Percentiles rank a stretch among this genome's conserved stretches.
These are phyloP conservation scores for Solanum lycopersicoides DNA, from an alignment of 257 asterid genomes.

Conservation along the genomic window DNA sequence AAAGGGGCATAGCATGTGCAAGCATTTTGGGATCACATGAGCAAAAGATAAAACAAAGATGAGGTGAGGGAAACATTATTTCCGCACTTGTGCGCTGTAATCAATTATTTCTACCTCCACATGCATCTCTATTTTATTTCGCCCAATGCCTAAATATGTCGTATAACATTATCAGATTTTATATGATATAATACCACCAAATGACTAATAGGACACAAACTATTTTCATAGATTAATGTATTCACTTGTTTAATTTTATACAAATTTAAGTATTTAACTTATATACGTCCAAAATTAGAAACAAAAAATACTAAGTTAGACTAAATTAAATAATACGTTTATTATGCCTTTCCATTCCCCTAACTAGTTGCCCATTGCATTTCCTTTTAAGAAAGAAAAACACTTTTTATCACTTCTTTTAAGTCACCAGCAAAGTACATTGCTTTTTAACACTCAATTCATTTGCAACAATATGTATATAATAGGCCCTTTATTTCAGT, in stretches of 20 bases:
- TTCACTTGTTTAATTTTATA: no score
- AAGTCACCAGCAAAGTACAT: neutral
- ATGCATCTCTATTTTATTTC: neutral
- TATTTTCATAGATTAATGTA: fast-evolving
- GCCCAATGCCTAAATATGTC: no score
- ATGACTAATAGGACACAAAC: no score
- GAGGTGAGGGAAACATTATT: neutral
- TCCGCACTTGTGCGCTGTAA: conserved; percentile 13
- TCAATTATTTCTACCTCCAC: conserved; percentile 12
- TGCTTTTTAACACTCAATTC: neutral
- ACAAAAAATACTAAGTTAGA: no score
- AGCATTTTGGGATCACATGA: conserved; percentile 15
- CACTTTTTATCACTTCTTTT: neutral
- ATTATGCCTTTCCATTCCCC: neutral
- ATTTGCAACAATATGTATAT: neutral
- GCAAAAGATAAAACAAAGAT: neutral
- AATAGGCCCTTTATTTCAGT: neutral
- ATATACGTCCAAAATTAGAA: no score
- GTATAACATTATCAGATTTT: no score
- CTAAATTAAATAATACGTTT: no score
- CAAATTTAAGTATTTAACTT: no score
- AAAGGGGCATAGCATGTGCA: conserved; percentile 19
- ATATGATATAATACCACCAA: no score
- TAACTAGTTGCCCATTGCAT: neutral
- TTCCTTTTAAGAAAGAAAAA: neutral